Evolutionary conservation across 768 basidiomycete genomes (phyloP), one percentile per base, ranked within the genome.

Genomic region (Termitomyces sp.): DNA sequence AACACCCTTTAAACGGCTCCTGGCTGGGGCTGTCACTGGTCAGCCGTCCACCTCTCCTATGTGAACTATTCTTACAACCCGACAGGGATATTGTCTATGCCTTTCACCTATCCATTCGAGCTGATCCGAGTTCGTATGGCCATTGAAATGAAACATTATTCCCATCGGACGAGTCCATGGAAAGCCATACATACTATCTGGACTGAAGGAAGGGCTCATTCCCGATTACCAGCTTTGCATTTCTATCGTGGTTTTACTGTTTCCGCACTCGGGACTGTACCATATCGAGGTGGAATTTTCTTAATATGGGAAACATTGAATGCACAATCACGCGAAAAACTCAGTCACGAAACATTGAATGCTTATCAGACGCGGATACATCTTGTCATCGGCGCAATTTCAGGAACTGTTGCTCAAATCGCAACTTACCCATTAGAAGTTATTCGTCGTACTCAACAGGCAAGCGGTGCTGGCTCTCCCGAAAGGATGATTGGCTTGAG

Each of bases 231-330:
- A 41, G 56, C 56, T 45, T 42, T 57, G 37, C 37, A 52, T 27
- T 41, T 61, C 18, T 47, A 60, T 53, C 56, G 36, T 24, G 55
- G 52, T 31, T 52, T 51, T 24, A 24, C 53, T 44, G 60, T 54
- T 27, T 49, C 60, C 22, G 36, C 44, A 22, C 50, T 57, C 22
- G 51, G 51, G 16, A 57, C 55, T 39, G 61, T 64, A 48, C 67
- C 65, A 1, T 72, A 70, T 45, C 64, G 66, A 39, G 68, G 66
- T 20, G 66, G 68, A 0, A 67, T 70, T 50, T 70, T 69, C 42
- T 60, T 68, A 12, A 61, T 67, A 15, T 68, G 66, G 68, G 69
- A 68, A 51, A 69, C 69, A 5, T 63, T 70, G 37, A 66, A 70
- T 52, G 63, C 66, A 3, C 45, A 69, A 27, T 64, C 67, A 6